Evolutionary conservation across 164 flowering plant species (phyloP).

Genomic region (Magnolia changhungtana): DNA sequence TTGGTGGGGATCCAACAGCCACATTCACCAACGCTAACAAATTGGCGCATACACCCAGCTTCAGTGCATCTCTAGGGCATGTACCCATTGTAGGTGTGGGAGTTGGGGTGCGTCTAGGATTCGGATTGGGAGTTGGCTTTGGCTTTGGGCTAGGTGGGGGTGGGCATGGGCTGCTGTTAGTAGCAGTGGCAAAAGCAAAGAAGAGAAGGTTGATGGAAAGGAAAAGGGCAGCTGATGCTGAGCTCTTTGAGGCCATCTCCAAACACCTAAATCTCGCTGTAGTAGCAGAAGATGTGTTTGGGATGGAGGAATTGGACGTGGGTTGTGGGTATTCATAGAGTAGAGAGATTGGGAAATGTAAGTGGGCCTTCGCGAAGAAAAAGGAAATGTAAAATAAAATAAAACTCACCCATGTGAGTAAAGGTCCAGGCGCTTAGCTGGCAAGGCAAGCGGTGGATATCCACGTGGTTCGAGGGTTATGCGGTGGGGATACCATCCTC

Average conservation of each 20-base stretch:
- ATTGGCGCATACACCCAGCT: conserved; percentile 57
- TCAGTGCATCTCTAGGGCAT: conserved; percentile 62
- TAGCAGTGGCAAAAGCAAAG: conserved; percentile 48
- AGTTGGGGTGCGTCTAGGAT: neutral
- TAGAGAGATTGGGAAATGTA: neutral
- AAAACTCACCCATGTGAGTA: neutral
- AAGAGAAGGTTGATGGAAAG: conserved; percentile 52
- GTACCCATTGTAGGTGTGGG: conserved; percentile 10
- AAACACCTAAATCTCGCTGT: too few relatives aligned
- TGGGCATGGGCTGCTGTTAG: conserved; percentile 28
- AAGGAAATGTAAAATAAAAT: neutral
- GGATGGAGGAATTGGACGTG: too few relatives aligned
- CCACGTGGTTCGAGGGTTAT: too few relatives aligned
- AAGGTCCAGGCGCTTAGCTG: too few relatives aligned
- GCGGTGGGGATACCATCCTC: too few relatives aligned
- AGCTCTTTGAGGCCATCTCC: too few relatives aligned
- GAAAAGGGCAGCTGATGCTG: conserved; percentile 24
- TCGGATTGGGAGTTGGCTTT: too few relatives aligned
- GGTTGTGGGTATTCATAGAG: conserved; percentile 12
- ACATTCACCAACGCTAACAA: conserved; percentile 36
- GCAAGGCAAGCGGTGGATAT: too few relatives aligned
- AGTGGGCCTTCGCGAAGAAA: neutral
- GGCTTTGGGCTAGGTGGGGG: neutral
- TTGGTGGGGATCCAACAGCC: conserved; percentile 42
- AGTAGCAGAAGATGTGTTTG: too few relatives aligned